Conservation (phyloP, 257 asterid species). For the Pogostemon cablin region DNA sequence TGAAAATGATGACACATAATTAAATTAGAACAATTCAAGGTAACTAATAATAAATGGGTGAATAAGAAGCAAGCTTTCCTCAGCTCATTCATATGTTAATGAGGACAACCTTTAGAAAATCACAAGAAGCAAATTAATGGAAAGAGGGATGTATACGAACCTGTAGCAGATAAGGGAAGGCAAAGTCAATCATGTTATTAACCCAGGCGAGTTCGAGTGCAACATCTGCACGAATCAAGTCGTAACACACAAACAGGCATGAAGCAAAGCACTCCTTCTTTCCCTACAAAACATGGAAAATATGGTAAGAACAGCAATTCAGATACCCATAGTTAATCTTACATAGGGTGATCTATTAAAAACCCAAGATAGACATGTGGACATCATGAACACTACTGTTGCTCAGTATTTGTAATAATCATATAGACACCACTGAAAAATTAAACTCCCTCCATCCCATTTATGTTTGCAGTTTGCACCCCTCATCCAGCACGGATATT, state of each 20-base stretch:
- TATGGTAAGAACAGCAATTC: slow-evolving; percentile 11
- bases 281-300: slow-evolving; percentile 57
- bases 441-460: too few species aligned
- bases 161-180: slow-evolving; percentile 92
- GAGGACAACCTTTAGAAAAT: slow-evolving; percentile 7
- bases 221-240: slow-evolving; percentile 83
- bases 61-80: background rate
- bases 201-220: slow-evolving; percentile 98
- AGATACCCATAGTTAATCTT: background rate
- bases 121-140: background rate
- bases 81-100: slow-evolving; percentile 13
- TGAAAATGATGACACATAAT: background rate
- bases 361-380: too few species aligned
- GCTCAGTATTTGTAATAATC: too few species aligned
- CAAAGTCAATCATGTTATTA: slow-evolving; percentile 89
- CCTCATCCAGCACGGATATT: too few species aligned
- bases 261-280: slow-evolving; percentile 97
- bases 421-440: too few species aligned
- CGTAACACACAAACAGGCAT: slow-evolving; percentile 92
- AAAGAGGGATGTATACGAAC: slow-evolving; percentile 40
- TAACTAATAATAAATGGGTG: background rate
- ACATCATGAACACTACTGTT: too few species aligned
- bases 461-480: too few species aligned
- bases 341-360: background rate
- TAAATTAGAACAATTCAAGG: background rate